Evolutionary conservation across 1,284 basidiomycete species (phyloP).

Genomic region (Phylloporus gajari): DNA sequence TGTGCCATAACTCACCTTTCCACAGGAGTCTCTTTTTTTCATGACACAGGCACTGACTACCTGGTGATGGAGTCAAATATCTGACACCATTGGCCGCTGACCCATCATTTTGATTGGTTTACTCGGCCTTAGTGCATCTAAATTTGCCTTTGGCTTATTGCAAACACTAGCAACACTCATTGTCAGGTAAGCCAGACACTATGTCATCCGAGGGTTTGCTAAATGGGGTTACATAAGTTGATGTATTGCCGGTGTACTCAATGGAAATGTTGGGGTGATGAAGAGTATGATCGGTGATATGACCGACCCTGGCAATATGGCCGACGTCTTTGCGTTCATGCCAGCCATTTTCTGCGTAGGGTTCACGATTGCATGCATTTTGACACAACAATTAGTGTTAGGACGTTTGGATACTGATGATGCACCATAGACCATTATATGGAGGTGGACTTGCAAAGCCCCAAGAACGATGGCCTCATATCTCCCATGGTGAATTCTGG

Average conservation of each 20-base stretch:
- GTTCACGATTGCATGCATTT: not conserved
- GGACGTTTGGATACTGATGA: not conserved
- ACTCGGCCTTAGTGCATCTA: conserved; percentile 1
- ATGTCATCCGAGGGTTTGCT: not conserved
- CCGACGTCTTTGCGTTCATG: conserved; percentile 1
- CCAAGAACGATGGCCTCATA: conserved; percentile 4
- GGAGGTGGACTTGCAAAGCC: conserved; percentile 3
- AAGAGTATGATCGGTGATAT: conserved; percentile 6
- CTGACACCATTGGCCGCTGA: not conserved
- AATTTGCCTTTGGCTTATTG: conserved; percentile 6
- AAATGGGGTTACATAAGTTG: not conserved
- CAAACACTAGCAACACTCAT: conserved; percentile 2
- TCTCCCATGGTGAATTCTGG: conserved; percentile 1
- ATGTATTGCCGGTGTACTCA: conserved; percentile 5
- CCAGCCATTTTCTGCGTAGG: not conserved
- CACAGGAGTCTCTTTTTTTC: conserved; percentile 4
- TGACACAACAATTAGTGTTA: not conserved
- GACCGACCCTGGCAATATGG: not conserved
- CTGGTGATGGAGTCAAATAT: conserved; percentile 2
- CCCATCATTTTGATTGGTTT: conserved; percentile 2
- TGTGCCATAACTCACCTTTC: not conserved
- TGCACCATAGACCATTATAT: not conserved
- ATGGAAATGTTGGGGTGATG: conserved; percentile 6
- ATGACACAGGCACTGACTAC: conserved; percentile 2
- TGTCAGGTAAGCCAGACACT: not conserved